These are phyloP conservation scores for Septoria petroselini DNA, from an alignment of 2,329 filamentous ascomycete genomes.

Conservation along the genomic window DNA sequence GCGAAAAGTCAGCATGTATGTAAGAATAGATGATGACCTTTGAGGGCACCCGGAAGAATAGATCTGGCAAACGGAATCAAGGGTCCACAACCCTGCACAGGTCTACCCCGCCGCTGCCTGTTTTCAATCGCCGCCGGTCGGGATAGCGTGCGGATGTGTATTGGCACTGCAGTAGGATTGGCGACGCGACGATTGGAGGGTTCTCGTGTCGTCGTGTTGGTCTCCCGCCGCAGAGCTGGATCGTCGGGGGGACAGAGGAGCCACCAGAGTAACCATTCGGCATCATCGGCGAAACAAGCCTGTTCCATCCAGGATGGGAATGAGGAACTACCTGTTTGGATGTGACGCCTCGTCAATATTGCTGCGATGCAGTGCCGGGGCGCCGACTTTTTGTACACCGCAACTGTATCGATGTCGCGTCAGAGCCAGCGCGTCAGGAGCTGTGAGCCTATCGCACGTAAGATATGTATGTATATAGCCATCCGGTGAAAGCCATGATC, in stretches of 20 bases:
- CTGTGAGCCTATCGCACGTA: too few species aligned
- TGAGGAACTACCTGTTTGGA: background rate
- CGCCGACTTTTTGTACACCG: too few species aligned
- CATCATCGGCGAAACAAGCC: constrained; percentile 1
- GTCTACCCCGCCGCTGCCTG: background rate
- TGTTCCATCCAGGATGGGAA: background rate
- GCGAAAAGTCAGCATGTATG: background rate
- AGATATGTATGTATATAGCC: too few species aligned
- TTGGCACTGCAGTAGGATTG: too few species aligned
- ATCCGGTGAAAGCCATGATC: too few species aligned
- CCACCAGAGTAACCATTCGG: background rate
- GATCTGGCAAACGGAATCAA: constrained; percentile 3
- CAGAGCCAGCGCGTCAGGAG: too few species aligned
- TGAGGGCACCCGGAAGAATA: background rate
- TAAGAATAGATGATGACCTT: background rate
- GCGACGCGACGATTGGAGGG: too few species aligned
- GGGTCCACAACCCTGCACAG: background rate
- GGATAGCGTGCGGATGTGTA: background rate
- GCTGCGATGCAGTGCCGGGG: too few species aligned
- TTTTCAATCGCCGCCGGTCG: constrained; percentile 3
- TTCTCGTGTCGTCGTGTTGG: background rate
- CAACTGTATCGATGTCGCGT: too few species aligned
- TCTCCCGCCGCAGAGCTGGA: constrained; percentile 3
- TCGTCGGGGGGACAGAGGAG: background rate
- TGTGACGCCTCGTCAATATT: too few species aligned